Conservation (phyloP, 257 asterid species). For the Primulina eburnea region DNA sequence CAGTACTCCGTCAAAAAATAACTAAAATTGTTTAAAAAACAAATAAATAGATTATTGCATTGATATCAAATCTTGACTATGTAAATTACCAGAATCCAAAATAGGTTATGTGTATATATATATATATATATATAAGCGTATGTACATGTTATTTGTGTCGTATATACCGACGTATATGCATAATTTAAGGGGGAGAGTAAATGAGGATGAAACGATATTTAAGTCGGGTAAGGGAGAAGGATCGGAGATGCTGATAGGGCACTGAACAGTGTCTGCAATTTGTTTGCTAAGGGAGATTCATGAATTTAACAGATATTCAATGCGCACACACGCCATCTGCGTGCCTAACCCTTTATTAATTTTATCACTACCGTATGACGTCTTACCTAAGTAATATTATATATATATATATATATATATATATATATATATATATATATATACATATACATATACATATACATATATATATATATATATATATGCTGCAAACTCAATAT, state of each 20-base stretch:
- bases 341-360: slow-evolving; percentile 29
- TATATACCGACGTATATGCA: neutral
- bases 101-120: too few relatives aligned
- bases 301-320: slow-evolving; percentile 27
- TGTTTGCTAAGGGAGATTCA: slow-evolving; percentile 21
- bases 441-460: too few relatives aligned
- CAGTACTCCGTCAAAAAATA: too few relatives aligned
- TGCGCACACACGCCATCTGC: slow-evolving; percentile 63
- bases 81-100: too few relatives aligned
- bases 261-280: slow-evolving; percentile 42
- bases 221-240: slow-evolving; percentile 11
- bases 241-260: slow-evolving; percentile 32
- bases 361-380: neutral
- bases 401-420: too few relatives aligned
- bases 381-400: neutral
- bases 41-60: neutral
- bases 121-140: too few relatives aligned
- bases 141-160: neutral
- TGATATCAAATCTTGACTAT: too few relatives aligned
- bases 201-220: slow-evolving; percentile 25
- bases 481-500: too few relatives aligned
- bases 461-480: too few relatives aligned
- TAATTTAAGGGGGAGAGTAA: slow-evolving; percentile 10
- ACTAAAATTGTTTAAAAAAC: too few relatives aligned
- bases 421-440: too few relatives aligned